Base-by-base conservation (phyloP, 2,329 filamentous ascomycete species). In the Paraconiothyrium brasiliense region DNA sequence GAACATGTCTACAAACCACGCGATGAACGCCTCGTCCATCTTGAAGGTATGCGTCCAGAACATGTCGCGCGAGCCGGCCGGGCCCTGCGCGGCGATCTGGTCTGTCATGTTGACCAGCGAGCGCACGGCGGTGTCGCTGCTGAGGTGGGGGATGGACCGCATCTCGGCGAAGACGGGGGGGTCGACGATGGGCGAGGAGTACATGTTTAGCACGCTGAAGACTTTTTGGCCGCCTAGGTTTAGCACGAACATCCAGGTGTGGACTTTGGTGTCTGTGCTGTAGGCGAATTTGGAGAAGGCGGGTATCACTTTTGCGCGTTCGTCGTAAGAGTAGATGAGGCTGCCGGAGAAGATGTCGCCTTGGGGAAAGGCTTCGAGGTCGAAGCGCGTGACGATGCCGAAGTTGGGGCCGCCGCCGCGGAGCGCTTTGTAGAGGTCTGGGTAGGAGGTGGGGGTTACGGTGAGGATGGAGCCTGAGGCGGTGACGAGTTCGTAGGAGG, bases 391-490 rank as follows among this genome's bases (percentile, higher is more conserved):
- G 22, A 77, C 71, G 35, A 78, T 68, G n/a, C 76, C 82, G 44
- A 77, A 76, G 57, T 76, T 78, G 51, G 70, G 72, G 1, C 73
- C 72, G 5, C 74, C 76, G 10, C 37, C 50, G 1, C 37, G 50
- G n/a, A 54, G 5, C 78, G 76, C 78, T 62, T 67, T 73, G 66
- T 76, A 82, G 5, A 82, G 78, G 44, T 84, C 81, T 0, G 65
- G 62, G 44, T 79, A 80, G 9, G 76, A 61, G 1, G 34, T 66
- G 61, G 13, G 22, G 27, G 41, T 57, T 48, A 35, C 65, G 32
- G 16, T 62, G 14, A 67, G 37, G 35, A 64, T 48, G 30, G 50
- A 14, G 7, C 65, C 65, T n/a, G 65, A 66, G 13, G 65, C 60
- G 14, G 63, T 67, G 22, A 67, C 60, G 6, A 69, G 46, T 63